A percentile compares a stretch with the other conserved stretches of the same genome.
Evolutionary conservation across 1,284 basidiomycete species (phyloP).

Genomic region (Boletellus sp.): DNA sequence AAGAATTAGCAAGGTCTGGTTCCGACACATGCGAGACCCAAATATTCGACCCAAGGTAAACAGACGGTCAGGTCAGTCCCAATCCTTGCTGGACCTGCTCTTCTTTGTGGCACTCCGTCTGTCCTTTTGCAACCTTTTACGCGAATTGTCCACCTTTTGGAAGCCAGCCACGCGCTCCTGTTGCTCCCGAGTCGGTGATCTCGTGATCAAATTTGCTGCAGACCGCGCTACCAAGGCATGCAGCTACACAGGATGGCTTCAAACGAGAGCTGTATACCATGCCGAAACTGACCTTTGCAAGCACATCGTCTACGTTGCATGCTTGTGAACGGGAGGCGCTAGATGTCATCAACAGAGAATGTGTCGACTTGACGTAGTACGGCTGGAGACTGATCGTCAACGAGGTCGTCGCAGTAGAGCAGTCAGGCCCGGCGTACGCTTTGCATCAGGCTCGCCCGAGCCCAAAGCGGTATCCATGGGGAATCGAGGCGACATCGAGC

Average conservation of each 20-base stretch:
- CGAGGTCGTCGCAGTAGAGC: background rate
- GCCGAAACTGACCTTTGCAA: conserved; percentile 52
- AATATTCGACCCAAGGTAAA: too few relatives aligned
- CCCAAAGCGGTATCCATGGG: conserved; percentile 71
- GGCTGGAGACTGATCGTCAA: conserved; percentile 39
- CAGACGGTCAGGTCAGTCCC: conserved; percentile 17
- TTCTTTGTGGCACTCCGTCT: conserved; percentile 46
- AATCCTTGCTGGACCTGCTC: conserved; percentile 30
- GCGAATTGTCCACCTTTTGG: conserved; percentile 43
- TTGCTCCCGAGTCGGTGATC: conserved; percentile 55
- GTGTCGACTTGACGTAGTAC: conserved; percentile 61
- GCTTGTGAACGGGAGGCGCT: conserved; percentile 68
- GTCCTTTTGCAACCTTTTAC: conserved; percentile 50
- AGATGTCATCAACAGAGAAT: conserved; percentile 65
- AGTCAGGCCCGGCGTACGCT: conserved; percentile 38
- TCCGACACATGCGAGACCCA: too few relatives aligned
- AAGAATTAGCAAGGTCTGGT: too few relatives aligned
- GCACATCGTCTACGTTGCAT: conserved; percentile 68
- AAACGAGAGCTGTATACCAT: background rate
- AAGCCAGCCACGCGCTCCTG: conserved; percentile 50
- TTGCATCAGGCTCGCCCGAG: conserved; percentile 44
- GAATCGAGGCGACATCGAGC: conserved; percentile 53
- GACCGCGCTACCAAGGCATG: conserved; percentile 50
- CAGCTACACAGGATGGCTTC: conserved; percentile 39
- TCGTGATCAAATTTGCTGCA: conserved; percentile 46